Base-by-base conservation (phyloP, 345 rosid genomes). In the Eucalyptus regnans region DNA sequence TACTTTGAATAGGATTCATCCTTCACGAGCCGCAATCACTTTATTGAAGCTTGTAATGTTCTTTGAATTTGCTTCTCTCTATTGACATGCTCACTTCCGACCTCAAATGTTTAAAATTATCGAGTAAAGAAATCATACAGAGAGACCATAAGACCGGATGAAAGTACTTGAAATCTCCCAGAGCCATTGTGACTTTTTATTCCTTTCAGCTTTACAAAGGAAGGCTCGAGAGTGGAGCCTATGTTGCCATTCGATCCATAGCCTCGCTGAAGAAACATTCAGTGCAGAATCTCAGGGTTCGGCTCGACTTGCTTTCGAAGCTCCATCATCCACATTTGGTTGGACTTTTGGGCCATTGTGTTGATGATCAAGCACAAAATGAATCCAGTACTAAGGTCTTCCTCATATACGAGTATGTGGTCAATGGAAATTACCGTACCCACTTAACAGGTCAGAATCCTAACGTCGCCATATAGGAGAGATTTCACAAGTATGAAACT, bases 301-400 rank as follows among this genome's bases (percentile, higher is more conserved):
- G 94, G 89, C 88, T 98, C 52, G 99, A 98, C 89, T 93, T 95
- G 90, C 92, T 98, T 79, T 93, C 97, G 56, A 96, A 96, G 94
- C 97, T 98, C 90, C 97, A 96, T 62, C 99, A 97, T 93, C 98
- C 98, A 89, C 96, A 97, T 92, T 93, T 97, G 90, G 98, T 97
- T 86, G 90, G 92, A 92, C 92, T 96, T 88, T 89, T 96, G 94
- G 99, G 99, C 86, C 95, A 97, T 90, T 97, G 99, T 92, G 92
- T 93, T 86, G 94, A 94, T 86, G 89, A 89, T 88, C 83, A 10
- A 29, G 91, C 90, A 86, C 94, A 91, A 71, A 94, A 95, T 87
- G 95, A 95, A 88, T 91, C 90, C 90, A 87, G 71, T 88, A 90
- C 91, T 62, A 92, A 91, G 89, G 94, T 96, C 90, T 95, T 95